Conservation (phyloP, 805 yeast species). For the Ogataea paraovalis region DNA sequence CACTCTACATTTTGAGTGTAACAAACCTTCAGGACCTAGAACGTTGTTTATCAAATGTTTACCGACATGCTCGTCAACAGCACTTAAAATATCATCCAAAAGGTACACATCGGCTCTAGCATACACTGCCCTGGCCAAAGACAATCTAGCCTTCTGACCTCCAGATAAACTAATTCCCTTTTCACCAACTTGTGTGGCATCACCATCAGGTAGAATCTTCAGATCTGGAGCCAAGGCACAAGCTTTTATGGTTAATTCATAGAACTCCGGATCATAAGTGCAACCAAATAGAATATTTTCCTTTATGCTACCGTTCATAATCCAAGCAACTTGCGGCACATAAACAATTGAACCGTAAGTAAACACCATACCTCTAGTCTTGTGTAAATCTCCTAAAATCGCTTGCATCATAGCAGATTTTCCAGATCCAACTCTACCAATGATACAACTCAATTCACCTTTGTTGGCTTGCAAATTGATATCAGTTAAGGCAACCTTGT, state of each 20-base stretch:
- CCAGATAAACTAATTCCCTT: constrained; percentile 93
- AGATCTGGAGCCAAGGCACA: constrained; percentile 83
- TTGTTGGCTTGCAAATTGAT: constrained; percentile 62
- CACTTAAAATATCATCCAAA: constrained; percentile 87
- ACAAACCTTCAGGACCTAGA: constrained; percentile 73
- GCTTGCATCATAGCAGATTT: constrained; percentile 80
- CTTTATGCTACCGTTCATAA: constrained; percentile 85
- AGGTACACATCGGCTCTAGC: constrained; percentile 85
- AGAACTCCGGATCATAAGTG: constrained; percentile 71
- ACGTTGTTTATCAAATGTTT: constrained; percentile 78
- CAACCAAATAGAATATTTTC: constrained; percentile 89
- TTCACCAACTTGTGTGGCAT: constrained; percentile 88
- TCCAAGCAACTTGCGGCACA: constrained; percentile 93
- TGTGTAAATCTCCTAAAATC: constrained; percentile 76
- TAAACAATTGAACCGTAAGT: constrained; percentile 81
- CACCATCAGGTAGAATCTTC: constrained; percentile 76
- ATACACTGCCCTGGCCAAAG: constrained; percentile 91
- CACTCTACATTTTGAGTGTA: constrained; percentile 68
- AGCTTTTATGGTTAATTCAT: constrained; percentile 73
- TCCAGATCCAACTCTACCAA: constrained; percentile 89
- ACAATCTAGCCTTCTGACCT: constrained; percentile 92
- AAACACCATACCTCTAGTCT: constrained; percentile 65
- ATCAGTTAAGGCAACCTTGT: constrained; percentile 62
- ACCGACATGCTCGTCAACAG: constrained; percentile 95
- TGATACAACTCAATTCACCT: constrained; percentile 79